Conservation (phyloP, 2,329 filamentous ascomycete species). For the Pseudogymnoascus sp. region DNA sequence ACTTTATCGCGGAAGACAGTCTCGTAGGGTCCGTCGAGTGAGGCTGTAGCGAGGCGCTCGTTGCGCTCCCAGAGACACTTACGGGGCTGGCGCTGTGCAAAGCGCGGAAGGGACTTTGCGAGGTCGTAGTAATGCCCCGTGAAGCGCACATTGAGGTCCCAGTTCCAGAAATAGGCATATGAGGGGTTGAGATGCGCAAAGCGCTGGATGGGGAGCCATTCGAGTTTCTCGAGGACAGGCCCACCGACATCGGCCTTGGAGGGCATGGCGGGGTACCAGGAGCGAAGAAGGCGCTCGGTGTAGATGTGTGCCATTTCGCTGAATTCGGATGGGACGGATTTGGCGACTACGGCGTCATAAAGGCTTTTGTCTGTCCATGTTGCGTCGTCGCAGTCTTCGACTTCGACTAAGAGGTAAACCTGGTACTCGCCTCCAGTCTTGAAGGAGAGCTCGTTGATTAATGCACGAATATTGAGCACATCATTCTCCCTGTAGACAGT, state of each 20-base stretch:
- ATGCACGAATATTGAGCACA: constrained; percentile 68
- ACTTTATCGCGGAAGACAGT: constrained; percentile 61
- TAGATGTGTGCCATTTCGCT: constrained; percentile 65
- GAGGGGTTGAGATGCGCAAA: constrained; percentile 71
- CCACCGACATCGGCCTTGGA: constrained; percentile 31
- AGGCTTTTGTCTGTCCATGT: constrained; percentile 54
- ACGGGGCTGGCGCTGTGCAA: constrained; percentile 62
- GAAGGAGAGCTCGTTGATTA: constrained; percentile 71
- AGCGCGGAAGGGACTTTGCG: constrained; percentile 57
- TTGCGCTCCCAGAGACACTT: constrained; percentile 69
- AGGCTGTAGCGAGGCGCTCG: constrained; percentile 66
- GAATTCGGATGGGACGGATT: constrained; percentile 64
- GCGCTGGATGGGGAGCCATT: constrained; percentile 62
- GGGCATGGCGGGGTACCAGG: constrained; percentile 70
- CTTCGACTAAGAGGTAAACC: constrained; percentile 72
- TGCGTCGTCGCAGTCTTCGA: constrained; percentile 55
- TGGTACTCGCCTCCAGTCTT: constrained; percentile 76
- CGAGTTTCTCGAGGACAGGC: constrained; percentile 29
- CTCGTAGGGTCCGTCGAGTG: constrained; percentile 59
- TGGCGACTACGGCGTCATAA: constrained; percentile 54
- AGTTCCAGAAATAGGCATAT: constrained; percentile 59
- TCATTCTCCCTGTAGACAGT: constrained; percentile 75
- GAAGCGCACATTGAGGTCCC: constrained; percentile 77
- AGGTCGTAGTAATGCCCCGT: constrained; percentile 79
- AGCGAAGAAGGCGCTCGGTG: constrained; percentile 67